Conservation (phyloP, 257 asterid species). For the Plantago elongata region DNA sequence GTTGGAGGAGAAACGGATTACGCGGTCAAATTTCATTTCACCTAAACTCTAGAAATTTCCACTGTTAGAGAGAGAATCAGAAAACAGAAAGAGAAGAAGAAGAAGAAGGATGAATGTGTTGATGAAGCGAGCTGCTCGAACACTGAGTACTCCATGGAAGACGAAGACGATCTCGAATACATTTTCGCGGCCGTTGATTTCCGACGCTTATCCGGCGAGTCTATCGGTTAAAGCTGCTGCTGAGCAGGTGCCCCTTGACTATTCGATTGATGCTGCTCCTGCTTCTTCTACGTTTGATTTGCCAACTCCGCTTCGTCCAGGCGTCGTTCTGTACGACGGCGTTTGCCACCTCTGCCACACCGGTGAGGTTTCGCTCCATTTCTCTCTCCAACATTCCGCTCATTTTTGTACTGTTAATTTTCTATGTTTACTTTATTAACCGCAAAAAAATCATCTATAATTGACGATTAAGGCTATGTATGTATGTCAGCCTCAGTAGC, state of each 20-base stretch:
- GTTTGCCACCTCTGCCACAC: conserved; percentile 85
- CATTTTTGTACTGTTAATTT: neutral
- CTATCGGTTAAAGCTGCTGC: conserved; percentile 31
- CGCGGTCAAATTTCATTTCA: too few species aligned
- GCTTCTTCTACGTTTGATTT: conserved; percentile 19
- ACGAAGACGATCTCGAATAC: conserved; percentile 14
- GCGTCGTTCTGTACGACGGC: conserved; percentile 87
- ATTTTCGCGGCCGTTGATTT: conserved; percentile 10
- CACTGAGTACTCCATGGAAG: neutral
- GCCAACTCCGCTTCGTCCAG: conserved; percentile 55
- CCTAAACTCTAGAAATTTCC: too few species aligned
- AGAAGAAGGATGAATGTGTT: neutral
- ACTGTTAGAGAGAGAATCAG: too few species aligned
- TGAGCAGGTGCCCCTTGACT: conserved; percentile 26
- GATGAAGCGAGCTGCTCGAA: neutral
- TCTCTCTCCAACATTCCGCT: neutral
- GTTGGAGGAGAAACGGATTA: too few species aligned
- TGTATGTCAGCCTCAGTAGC: too few species aligned
- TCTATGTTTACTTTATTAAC: too few species aligned
- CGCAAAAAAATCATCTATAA: too few species aligned
- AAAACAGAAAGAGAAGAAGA: neutral
- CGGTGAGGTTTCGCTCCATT: conserved; percentile 30
- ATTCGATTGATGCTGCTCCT: neutral
- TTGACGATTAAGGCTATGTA: too few species aligned
- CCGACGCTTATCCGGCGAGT: conserved; percentile 15